Percentiles rank a stretch among this genome's conserved stretches.
phyloP scores from a whole-genome alignment of 2,329 filamentous ascomycete genomes.

The Aspergillus candidus region DNA sequence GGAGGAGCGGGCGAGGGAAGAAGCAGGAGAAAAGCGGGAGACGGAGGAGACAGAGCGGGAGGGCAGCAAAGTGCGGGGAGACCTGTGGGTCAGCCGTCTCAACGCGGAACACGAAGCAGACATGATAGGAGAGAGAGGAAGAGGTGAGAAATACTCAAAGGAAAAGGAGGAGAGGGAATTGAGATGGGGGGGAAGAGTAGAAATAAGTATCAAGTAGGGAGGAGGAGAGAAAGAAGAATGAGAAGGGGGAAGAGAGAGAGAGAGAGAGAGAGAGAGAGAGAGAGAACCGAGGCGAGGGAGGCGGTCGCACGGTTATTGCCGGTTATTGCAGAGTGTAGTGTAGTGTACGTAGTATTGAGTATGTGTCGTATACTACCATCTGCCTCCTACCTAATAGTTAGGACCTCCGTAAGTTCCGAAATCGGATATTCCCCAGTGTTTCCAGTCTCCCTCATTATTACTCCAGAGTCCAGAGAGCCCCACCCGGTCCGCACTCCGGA shows the following conservation, averaged over 20 bases:
- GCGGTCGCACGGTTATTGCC: constrained; percentile 3
- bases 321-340: neutral
- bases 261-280: constrained; percentile 2
- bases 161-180: constrained; percentile 7
- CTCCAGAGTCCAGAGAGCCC: no score
- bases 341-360: no score
- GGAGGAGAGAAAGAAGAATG: neutral
- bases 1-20: constrained; percentile 25
- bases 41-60: constrained; percentile 40
- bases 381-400: no score
- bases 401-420: no score
- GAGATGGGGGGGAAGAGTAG: constrained; percentile 9
- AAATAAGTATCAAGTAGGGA: constrained; percentile 9
- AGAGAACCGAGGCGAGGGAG: constrained; percentile 4
- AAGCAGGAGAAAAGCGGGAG: constrained; percentile 33
- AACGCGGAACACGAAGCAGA: constrained; percentile 37
- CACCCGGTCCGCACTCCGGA: no score
- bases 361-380: no score
- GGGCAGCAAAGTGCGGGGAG: constrained; percentile 41
- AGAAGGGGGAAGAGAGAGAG: neutral
- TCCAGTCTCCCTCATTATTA: no score
- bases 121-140: constrained; percentile 24
- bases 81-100: constrained; percentile 38
- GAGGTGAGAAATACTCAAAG: constrained; percentile 1
- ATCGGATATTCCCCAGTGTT: no score